These are phyloP conservation scores for Dissophora globulifera DNA, from an alignment of 192 early-diverging fungal genomes.

Conservation along the genomic window DNA sequence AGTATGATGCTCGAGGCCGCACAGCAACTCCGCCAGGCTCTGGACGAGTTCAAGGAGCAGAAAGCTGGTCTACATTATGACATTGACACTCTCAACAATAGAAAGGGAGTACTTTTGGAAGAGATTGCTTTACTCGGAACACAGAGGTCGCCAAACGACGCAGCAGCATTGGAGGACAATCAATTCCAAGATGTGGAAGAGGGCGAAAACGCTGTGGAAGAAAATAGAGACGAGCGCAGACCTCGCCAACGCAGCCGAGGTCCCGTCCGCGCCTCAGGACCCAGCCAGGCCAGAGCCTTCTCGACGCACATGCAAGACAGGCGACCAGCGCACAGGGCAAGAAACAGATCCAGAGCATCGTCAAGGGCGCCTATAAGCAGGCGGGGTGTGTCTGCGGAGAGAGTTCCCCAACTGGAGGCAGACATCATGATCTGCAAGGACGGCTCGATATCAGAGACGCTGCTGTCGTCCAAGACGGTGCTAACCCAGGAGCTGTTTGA, in stretches of 20 bases:
- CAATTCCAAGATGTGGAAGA: no score
- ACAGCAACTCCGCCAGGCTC: conserved; percentile 17
- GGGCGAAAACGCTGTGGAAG: no score
- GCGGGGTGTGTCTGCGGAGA: neutral
- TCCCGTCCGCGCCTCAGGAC: no score
- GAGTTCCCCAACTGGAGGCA: conserved; percentile 33
- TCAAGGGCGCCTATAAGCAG: neutral
- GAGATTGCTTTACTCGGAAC: neutral
- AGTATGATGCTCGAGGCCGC: conserved; percentile 21
- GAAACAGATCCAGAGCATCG: neutral
- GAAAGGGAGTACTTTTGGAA: neutral
- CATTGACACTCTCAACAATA: conserved; percentile 5
- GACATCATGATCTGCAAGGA: conserved; percentile 29
- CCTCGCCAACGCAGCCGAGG: no score
- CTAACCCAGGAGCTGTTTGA: conserved; percentile 34
- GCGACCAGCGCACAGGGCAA: neutral
- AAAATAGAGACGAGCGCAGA: no score
- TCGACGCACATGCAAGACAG: neutral
- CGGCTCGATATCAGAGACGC: conserved; percentile 16
- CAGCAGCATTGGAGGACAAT: no score
- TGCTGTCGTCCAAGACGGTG: conserved; percentile 28
- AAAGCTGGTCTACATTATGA: conserved; percentile 7
- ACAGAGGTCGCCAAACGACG: no score
- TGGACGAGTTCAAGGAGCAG: conserved; percentile 27
- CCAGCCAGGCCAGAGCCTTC: no score